These are phyloP conservation scores for Alternaria gansuensis DNA, from an alignment of 2,329 filamentous ascomycete species.

Conservation along the genomic window DNA sequence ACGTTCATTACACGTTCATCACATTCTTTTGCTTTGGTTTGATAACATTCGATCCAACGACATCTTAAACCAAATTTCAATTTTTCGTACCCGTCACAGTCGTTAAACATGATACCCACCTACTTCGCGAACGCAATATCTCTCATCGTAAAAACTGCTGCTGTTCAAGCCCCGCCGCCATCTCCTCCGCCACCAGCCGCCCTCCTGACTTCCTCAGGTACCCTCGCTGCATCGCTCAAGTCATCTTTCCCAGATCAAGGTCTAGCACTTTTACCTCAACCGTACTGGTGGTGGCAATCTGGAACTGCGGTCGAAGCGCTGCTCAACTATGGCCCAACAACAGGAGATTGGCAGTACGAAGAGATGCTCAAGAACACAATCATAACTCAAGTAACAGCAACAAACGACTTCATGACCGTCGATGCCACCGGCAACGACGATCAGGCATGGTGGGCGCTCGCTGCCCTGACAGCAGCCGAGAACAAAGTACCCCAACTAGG, in stretches of 20 bases:
- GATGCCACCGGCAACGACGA: conserved; percentile 71
- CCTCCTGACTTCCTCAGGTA: conserved; percentile 26
- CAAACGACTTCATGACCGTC: conserved; percentile 53
- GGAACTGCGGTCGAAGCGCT: conserved; percentile 39
- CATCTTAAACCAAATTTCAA: not conserved
- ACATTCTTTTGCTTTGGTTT: conserved; percentile 7
- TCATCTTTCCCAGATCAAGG: conserved; percentile 29
- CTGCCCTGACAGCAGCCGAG: conserved; percentile 72
- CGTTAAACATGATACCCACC: conserved; percentile 15
- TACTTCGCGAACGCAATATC: conserved; percentile 15
- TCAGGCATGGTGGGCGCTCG: conserved; percentile 76
- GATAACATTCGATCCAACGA: not conserved
- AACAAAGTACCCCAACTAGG: conserved; percentile 64
- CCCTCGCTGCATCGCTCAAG: conserved; percentile 30
- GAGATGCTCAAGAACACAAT: conserved; percentile 41
- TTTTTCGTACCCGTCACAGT: not conserved
- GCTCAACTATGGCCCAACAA: conserved; percentile 55
- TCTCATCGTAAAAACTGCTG: conserved; percentile 12
- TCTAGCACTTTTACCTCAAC: conserved; percentile 32
- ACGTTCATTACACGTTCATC: conserved; percentile 1
- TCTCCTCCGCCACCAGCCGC: conserved; percentile 19
- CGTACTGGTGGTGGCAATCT: conserved; percentile 47
- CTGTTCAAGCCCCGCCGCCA: conserved; percentile 11
- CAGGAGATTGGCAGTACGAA: conserved; percentile 54
- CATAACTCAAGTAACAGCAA: conserved; percentile 34